These are phyloP conservation scores for Yamadazyma oceani DNA, from an alignment of 1,139 yeast genomes.

Conservation along the genomic window DNA sequence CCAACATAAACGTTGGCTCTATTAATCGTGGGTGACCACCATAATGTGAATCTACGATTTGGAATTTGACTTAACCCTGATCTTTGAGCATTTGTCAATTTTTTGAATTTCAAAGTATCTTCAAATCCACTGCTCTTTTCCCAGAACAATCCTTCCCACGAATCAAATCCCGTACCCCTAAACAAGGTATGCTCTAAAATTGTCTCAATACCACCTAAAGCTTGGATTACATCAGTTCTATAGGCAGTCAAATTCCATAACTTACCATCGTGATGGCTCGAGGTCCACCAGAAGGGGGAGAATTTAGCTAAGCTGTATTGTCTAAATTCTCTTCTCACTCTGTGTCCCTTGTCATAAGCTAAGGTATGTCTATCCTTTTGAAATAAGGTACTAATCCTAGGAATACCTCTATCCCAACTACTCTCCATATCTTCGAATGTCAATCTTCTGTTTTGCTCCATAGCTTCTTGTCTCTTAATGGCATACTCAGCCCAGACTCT, in stretches of 20 bases:
- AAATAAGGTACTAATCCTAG: slow-evolving; percentile 90
- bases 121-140: slow-evolving; percentile 97
- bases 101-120: slow-evolving; percentile 91
- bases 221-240: slow-evolving; percentile 94
- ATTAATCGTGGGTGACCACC: slow-evolving; percentile 99
- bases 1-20: slow-evolving; percentile 98
- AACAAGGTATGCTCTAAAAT: slow-evolving; percentile 92
- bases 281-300: slow-evolving; percentile 98
- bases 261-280: slow-evolving; percentile 90
- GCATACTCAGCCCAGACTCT: slow-evolving; percentile 99
- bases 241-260: slow-evolving; percentile 93
- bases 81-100: slow-evolving; percentile 95
- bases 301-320: slow-evolving; percentile 68
- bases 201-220: slow-evolving; percentile 96
- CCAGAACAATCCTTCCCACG: slow-evolving; percentile 99
- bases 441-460: slow-evolving; percentile 79
- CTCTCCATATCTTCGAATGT: slow-evolving; percentile 93
- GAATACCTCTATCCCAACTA: slow-evolving; percentile 95
- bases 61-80: slow-evolving; percentile 98
- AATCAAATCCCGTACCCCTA: slow-evolving; percentile 95
- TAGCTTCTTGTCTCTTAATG: slow-evolving; percentile 82
- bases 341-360: slow-evolving; percentile 93
- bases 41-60: slow-evolving; percentile 90
- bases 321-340: slow-evolving; percentile 77
- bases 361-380: slow-evolving; percentile 94